Percentiles rank a stretch among this genome's conserved stretches.
phyloP scores from a whole-genome alignment of 2,329 filamentous ascomycete species.

The Camillea tinctor region DNA sequence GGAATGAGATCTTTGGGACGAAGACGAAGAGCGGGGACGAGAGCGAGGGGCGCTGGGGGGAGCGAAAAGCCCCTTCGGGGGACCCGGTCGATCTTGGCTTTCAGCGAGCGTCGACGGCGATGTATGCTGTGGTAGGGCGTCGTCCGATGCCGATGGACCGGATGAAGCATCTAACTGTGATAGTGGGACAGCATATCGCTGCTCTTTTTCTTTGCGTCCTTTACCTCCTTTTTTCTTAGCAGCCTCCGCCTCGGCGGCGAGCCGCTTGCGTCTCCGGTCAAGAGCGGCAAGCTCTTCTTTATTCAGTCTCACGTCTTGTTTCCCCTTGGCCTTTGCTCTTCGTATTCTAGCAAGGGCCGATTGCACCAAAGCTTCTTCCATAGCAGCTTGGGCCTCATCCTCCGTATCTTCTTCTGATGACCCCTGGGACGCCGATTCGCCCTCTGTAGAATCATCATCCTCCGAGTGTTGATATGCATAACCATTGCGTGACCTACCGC shows the following conservation, averaged over 20 bases:
- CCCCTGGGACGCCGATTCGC: slow-evolving; percentile 43
- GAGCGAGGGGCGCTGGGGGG: slow-evolving; percentile 43
- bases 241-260: slow-evolving; percentile 49
- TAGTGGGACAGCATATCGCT: slow-evolving; percentile 53
- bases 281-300: slow-evolving; percentile 79
- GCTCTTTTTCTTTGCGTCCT: slow-evolving; percentile 41
- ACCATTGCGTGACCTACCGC: slow-evolving; percentile 39
- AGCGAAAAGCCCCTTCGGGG: slow-evolving; percentile 52
- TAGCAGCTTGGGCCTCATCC: slow-evolving; percentile 55
- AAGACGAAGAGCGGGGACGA: slow-evolving; percentile 43
- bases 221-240: slow-evolving; percentile 41
- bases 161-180: slow-evolving; percentile 48
- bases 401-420: slow-evolving; percentile 49
- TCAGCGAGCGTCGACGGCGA: slow-evolving; percentile 38
- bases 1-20: slow-evolving; percentile 32
- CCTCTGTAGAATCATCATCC: slow-evolving; percentile 49
- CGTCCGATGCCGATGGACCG: slow-evolving; percentile 30
- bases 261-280: slow-evolving; percentile 63
- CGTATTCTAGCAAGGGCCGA: slow-evolving; percentile 78
- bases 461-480: slow-evolving; percentile 39
- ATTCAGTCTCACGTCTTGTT: slow-evolving; percentile 75
- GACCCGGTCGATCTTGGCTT: slow-evolving; percentile 36
- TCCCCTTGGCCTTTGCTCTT: slow-evolving; percentile 72
- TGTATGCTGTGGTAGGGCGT: slow-evolving; percentile 39
- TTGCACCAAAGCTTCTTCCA: slow-evolving; percentile 74